Percentiles rank a stretch among this genome's conserved stretches.
Evolutionary conservation across 345 rosid genomes (phyloP).

Genomic region (Ailanthus altissimus): DNA sequence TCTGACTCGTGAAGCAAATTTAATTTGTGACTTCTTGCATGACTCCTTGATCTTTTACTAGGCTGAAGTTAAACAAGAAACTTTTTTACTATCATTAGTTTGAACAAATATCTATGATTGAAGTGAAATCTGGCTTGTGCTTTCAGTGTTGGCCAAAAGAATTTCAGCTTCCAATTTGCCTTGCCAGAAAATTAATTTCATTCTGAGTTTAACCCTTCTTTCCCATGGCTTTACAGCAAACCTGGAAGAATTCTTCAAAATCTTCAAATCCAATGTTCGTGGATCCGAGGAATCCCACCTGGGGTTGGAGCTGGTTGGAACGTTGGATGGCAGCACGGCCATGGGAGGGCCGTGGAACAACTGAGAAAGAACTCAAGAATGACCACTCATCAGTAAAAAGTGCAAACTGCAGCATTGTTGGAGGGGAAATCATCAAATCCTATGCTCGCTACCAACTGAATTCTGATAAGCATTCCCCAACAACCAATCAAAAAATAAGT

Average conservation of each 20-base stretch:
- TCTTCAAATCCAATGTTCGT: slow-evolving; percentile 66
- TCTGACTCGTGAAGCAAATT: neutral
- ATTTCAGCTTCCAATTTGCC: neutral
- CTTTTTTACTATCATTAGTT: neutral
- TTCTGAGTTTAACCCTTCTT: slow-evolving; percentile 15
- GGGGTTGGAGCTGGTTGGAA: slow-evolving; percentile 99
- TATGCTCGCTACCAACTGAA: slow-evolving; percentile 66
- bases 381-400: slow-evolving; percentile 55
- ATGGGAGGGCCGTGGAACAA: slow-evolving; percentile 47
- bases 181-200: slow-evolving; percentile 1
- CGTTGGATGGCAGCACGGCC: slow-evolving; percentile 97
- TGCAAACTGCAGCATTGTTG: slow-evolving; percentile 39
- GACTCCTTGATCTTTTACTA: too few relatives aligned
- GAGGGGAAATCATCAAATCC: slow-evolving; percentile 65
- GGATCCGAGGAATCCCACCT: slow-evolving; percentile 79
- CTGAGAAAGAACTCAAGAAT: slow-evolving; percentile 62
- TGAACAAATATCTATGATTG: neutral
- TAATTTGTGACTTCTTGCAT: too few relatives aligned
- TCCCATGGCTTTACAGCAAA: slow-evolving; percentile 52
- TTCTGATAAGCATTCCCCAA: slow-evolving; percentile 60
- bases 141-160: neutral
- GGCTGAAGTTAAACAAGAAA: neutral
- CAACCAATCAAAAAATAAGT: slow-evolving; percentile 57
- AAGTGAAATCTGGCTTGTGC: neutral
- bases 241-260: slow-evolving; percentile 74